Base-by-base conservation (phyloP, 495 filamentous ascomycete species). In the Penicillium riverlandense region DNA sequence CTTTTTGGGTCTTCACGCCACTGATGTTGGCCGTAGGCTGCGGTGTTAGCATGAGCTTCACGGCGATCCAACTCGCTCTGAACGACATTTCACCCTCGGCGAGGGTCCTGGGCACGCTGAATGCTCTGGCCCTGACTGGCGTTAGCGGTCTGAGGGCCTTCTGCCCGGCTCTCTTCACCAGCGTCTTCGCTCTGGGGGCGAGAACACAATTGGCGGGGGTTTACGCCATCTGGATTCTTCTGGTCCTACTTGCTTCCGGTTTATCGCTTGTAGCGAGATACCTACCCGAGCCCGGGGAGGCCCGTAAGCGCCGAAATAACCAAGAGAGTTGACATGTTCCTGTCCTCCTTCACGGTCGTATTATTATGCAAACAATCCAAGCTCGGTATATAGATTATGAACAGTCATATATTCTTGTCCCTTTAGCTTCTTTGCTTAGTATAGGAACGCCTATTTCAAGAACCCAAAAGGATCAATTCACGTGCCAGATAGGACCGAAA, bases 1-100 rank as follows among this genome's bases (percentile, higher is more conserved):
- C 54, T 0, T 86, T 88, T 49, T 86, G 80, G 81, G 48, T 76
- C n/a, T 32, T 74, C 0, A 57, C 62, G 0, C 71, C 72, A 1
- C 22, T 53, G 0, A 9, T 61, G 7, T 45, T 77, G 27, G 57
- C 65, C 1, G 12, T 77, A 1, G 79, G 78, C 0, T 70, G 72
- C 13, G 82, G 80, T 11, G 76, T 86, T 0, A 75, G 71, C 35
- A 86, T 88, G 81, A 71, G 74, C 4, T 86, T 85, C 50, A 85
- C 82, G 11, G 78, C 71, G 7, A 69, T 78, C 15, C 83, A 86
- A 66, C 76, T 87, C 15, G 77, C 76, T 29, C 47, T 88, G 22
- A 88, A 86, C 62, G 79, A 85, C 44, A 74, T 83, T 10, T 69
- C 79, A 11, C 84, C 84, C 0, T 76, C 70, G 11, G 69, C 75